phyloP scores from a whole-genome alignment of 768 basidiomycete species.

The Tulasnella sp. region DNA sequence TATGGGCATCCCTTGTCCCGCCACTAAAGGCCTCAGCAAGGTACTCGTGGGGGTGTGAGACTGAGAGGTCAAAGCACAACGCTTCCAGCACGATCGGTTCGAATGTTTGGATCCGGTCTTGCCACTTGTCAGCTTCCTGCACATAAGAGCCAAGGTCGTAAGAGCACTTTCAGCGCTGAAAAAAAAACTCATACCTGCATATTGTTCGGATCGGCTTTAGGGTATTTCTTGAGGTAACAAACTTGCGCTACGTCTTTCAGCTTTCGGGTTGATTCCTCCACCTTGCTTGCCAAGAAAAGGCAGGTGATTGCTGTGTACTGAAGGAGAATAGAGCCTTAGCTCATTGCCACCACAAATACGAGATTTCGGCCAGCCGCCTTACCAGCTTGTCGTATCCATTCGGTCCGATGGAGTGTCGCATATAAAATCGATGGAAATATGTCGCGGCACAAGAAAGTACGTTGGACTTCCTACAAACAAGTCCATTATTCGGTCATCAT shows the following conservation, averaged over 20 bases:
- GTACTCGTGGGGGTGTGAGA: conserved; percentile 65
- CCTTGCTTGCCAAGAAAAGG: conserved; percentile 84
- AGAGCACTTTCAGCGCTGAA: neutral
- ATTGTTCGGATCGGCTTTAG: neutral
- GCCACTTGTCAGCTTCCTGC: conserved; percentile 68
- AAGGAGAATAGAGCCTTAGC: neutral
- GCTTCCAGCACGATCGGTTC: conserved; percentile 76
- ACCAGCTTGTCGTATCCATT: conserved; percentile 11
- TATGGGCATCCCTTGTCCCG: conserved; percentile 26
- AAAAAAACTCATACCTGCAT: neutral
- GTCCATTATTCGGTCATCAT: neutral
- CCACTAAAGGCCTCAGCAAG: conserved; percentile 59
- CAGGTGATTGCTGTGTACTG: conserved; percentile 80
- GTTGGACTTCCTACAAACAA: conserved; percentile 52
- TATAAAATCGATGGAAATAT: conserved; percentile 87
- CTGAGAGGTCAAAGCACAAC: conserved; percentile 76
- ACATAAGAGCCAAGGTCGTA: neutral
- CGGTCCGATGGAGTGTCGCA: conserved; percentile 55
- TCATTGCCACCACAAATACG: too few relatives aligned
- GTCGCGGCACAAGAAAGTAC: conserved; percentile 81
- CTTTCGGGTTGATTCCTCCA: conserved; percentile 80
- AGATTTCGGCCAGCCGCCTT: neutral
- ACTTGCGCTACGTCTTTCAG: conserved; percentile 75
- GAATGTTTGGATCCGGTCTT: conserved; percentile 54
- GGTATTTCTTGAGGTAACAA: conserved; percentile 25